Conservation (phyloP, 148 eudicot species). For the Bassia scoparia region DNA sequence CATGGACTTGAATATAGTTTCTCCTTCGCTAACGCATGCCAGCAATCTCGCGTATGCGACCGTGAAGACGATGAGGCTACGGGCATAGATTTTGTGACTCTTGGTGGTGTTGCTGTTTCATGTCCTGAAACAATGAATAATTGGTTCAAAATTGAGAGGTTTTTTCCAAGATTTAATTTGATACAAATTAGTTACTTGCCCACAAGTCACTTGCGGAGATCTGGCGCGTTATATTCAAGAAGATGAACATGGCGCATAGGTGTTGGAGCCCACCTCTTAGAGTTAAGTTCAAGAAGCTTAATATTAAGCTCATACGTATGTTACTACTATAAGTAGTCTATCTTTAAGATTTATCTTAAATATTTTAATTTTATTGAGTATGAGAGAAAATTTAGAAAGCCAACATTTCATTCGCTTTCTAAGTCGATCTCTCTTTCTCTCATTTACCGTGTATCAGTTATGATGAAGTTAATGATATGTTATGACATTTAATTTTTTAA, state of each 20-base stretch:
- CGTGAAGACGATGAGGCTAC: slow-evolving; percentile 21
- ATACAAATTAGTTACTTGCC: slow-evolving; percentile 49
- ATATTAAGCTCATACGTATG: neutral
- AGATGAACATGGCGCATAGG: slow-evolving; percentile 39
- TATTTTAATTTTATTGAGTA: no score
- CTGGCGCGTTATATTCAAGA: slow-evolving; percentile 26
- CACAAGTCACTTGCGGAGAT: slow-evolving; percentile 40
- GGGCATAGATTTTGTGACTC: slow-evolving; percentile 33
- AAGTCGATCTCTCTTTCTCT: no score
- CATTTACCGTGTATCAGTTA: no score
- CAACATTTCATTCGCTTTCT: no score
- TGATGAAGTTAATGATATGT: no score
- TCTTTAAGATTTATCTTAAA: no score
- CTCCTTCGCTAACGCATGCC: slow-evolving; percentile 29
- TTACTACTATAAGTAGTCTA: no score
- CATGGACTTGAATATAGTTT: slow-evolving; percentile 34
- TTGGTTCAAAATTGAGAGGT: slow-evolving; percentile 44
- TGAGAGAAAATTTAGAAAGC: no score
- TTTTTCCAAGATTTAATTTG: neutral
- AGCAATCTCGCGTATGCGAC: slow-evolving; percentile 35
- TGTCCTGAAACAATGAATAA: slow-evolving; percentile 16
- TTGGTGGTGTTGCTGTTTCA: slow-evolving; percentile 25
- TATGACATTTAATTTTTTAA: no score
- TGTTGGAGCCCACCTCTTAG: slow-evolving; percentile 35
- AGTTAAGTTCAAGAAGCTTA: slow-evolving; percentile 25